Percentiles rank a stretch among this genome's conserved stretches.
Conservation (phyloP, 352 stramenopile genomes). For the Globisporangium uncinulatum region DNA sequence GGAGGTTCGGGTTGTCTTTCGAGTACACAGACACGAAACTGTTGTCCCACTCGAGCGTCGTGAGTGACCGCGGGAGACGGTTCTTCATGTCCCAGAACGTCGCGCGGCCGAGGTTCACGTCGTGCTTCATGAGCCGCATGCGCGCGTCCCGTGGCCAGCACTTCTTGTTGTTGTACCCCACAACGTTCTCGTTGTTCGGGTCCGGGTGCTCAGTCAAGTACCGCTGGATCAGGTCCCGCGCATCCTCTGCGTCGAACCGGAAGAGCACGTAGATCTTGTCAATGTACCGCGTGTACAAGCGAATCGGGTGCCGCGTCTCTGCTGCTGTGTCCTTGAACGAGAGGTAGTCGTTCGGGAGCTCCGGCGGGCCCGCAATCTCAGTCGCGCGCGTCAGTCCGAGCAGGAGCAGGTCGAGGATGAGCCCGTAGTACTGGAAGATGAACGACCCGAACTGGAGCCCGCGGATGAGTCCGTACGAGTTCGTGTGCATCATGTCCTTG, state of each 20-base stretch:
- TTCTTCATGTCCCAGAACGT: conserved; percentile 99
- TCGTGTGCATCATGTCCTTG: conserved; percentile 99
- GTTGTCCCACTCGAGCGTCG: conserved; percentile 99
- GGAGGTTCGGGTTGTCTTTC: conserved; percentile 99
- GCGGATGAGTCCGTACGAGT: conserved; percentile 98
- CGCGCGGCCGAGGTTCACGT: conserved; percentile 98
- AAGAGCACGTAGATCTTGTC: conserved; percentile 99
- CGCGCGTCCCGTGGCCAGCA: conserved; percentile 99
- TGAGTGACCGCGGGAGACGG: conserved; percentile 96
- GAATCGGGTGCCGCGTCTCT: conserved; percentile 98
- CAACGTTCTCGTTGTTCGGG: conserved; percentile 99
- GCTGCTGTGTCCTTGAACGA: conserved; percentile 97
- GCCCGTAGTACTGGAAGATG: conserved; percentile 99
- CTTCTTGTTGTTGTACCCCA: conserved; percentile 99
- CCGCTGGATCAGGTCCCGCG: conserved; percentile 98
- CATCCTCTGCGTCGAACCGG: conserved; percentile 97
- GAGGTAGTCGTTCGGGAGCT: conserved; percentile 98
- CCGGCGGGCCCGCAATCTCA: conserved; percentile 96
- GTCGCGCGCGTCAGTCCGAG: conserved; percentile 97
- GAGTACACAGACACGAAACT: conserved; percentile 99
- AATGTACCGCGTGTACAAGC: conserved; percentile 99
- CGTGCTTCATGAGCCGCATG: conserved; percentile 99
- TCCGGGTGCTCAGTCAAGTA: conserved; percentile 99
- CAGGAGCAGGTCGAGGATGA: conserved; percentile 98
- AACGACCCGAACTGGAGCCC: conserved; percentile 97